phyloP scores from a whole-genome alignment of 805 yeast genomes.

The Blastobotrys terrestris region DNA sequence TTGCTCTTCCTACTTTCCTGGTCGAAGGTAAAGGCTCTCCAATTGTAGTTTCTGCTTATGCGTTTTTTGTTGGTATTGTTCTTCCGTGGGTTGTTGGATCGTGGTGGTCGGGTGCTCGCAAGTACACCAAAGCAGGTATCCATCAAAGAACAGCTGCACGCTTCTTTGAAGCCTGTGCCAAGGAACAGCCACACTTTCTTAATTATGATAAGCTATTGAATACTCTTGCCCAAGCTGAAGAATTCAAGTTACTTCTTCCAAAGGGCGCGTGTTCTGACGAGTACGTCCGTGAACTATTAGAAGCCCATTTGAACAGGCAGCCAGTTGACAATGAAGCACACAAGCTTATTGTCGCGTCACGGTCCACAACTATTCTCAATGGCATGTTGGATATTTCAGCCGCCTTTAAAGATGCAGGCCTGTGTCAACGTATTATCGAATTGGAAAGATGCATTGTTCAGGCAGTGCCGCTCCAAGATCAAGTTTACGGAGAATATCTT shows the following conservation, averaged over 20 bases:
- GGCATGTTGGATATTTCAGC: slow-evolving; percentile 80
- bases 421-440: slow-evolving; percentile 54
- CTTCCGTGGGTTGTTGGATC: slow-evolving; percentile 75
- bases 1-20: slow-evolving; percentile 87
- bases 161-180: slow-evolving; percentile 66
- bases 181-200: slow-evolving; percentile 46
- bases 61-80: slow-evolving; percentile 64
- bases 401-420: slow-evolving; percentile 65
- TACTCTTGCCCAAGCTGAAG: slow-evolving; percentile 61
- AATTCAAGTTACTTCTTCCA: slow-evolving; percentile 44
- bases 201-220: slow-evolving; percentile 51
- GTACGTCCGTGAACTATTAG: slow-evolving; percentile 46
- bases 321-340: slow-evolving; percentile 33
- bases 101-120: slow-evolving; percentile 86
- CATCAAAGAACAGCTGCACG: slow-evolving; percentile 77
- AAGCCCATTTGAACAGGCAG: slow-evolving; percentile 54
- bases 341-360: slow-evolving; percentile 53
- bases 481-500: slow-evolving; percentile 53
- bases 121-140: slow-evolving; percentile 75
- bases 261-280: slow-evolving; percentile 26
- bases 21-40: slow-evolving; percentile 77
- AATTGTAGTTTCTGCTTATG: slow-evolving; percentile 57
- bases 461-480: slow-evolving; percentile 53
- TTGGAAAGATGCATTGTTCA: slow-evolving; percentile 67
- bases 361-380: slow-evolving; percentile 56